These are phyloP conservation scores for Fusarium brachygibbosum DNA, from an alignment of 2,329 filamentous ascomycete genomes.

Conservation along the genomic window DNA sequence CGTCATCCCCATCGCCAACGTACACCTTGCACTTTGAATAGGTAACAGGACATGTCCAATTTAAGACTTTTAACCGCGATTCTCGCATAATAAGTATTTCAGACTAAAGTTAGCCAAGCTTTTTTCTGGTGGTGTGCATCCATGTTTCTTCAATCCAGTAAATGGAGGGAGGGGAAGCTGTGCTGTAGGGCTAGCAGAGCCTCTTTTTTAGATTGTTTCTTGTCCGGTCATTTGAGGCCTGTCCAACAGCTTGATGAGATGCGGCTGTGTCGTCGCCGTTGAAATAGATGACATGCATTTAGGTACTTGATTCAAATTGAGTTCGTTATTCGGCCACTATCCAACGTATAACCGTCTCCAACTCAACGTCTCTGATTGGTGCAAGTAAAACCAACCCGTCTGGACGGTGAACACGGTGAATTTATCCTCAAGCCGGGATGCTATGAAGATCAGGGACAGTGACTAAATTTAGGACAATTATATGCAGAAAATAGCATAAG, in stretches of 20 bases:
- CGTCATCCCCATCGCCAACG: constrained; percentile 23
- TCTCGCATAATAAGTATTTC: background rate
- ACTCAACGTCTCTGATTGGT: constrained; percentile 1
- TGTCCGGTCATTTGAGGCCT: constrained; percentile 16
- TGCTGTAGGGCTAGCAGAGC: constrained; percentile 31
- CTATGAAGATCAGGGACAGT: background rate
- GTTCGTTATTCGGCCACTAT: background rate
- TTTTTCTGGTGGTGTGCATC: constrained; percentile 9
- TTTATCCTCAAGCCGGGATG: constrained; percentile 1
- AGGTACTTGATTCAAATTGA: background rate
- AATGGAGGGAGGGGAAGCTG: background rate
- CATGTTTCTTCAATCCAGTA: constrained; percentile 19
- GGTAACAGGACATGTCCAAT: constrained; percentile 7
- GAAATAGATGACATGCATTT: constrained; percentile 13
- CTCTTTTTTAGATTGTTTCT: constrained; percentile 19
- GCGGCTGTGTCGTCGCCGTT: constrained; percentile 20
- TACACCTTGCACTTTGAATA: background rate
- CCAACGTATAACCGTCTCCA: background rate
- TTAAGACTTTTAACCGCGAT: constrained; percentile 1
- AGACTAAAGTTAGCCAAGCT: constrained; percentile 4
- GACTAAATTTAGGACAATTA: constrained; percentile 8
- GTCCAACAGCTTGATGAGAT: background rate
- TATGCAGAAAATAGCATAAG: constrained; percentile 7
- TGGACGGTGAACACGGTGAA: constrained; percentile 3
- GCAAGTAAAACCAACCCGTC: background rate